phyloP scores from a whole-genome alignment of 805 yeast species.

The Saturnispora saitoi region DNA sequence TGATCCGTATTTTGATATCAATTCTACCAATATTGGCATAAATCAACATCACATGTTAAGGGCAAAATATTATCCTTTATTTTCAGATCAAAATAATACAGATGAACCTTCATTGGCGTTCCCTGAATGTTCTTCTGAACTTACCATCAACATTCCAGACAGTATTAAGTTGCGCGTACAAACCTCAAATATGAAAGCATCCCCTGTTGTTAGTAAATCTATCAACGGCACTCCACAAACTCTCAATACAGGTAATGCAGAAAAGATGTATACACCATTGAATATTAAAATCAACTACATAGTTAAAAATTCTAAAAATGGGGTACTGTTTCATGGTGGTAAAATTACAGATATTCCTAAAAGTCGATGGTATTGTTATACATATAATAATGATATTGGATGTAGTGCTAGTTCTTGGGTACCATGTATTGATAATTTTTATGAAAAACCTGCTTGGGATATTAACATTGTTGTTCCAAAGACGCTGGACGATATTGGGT shows the following conservation, averaged over 20 bases:
- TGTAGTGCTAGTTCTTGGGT: constrained; percentile 93
- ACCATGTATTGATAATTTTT: constrained; percentile 84
- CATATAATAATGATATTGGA: constrained; percentile 69
- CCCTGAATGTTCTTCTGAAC: constrained; percentile 49
- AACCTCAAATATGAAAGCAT: constrained; percentile 32
- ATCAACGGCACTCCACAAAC: constrained; percentile 29
- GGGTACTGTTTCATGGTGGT: constrained; percentile 67
- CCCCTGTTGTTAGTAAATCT: constrained; percentile 29
- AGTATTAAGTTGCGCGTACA: constrained; percentile 53
- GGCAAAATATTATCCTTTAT: constrained; percentile 44
- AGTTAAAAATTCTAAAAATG: constrained; percentile 58
- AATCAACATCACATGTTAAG: constrained; percentile 54
- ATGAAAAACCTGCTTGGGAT: constrained; percentile 91
- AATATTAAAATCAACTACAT: constrained; percentile 61
- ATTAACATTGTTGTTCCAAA: constrained; percentile 79
- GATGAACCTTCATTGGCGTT: constrained; percentile 24
- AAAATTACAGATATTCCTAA: constrained; percentile 36
- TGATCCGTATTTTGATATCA: constrained; percentile 32
- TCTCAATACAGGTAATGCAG: constrained; percentile 20
- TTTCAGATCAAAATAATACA: constrained; percentile 36
- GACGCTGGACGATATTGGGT: constrained; percentile 63
- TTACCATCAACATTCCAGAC: constrained; percentile 56
- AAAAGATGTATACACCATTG: constrained; percentile 62
- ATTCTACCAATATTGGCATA: constrained; percentile 33
- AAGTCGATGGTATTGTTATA: constrained; percentile 74